Conservation (phyloP, 2,329 filamentous ascomycete genomes). For the Epichloe bromicola region DNA sequence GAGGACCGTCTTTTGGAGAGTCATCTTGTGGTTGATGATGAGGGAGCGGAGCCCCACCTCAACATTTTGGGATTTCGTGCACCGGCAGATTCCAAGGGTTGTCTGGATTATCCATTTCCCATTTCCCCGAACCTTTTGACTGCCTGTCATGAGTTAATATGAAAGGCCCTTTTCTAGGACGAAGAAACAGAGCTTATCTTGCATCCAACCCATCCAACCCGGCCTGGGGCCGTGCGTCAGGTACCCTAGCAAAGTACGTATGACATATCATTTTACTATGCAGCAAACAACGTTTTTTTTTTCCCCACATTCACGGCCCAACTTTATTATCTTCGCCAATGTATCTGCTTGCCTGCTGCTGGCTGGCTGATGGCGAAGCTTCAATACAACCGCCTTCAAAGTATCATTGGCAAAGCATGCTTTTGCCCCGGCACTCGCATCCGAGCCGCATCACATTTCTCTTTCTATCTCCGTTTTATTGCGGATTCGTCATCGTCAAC, state of each 20-base stretch:
- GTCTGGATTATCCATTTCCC: no score
- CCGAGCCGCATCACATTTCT: neutral
- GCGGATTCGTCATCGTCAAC: neutral
- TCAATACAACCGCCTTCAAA: neutral
- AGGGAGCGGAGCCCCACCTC: no score
- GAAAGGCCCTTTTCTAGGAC: no score
- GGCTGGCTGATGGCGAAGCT: neutral
- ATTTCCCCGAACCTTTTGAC: no score
- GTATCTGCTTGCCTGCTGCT: neutral
- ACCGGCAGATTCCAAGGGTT: no score
- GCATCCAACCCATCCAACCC: neutral
- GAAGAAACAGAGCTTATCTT: no score
- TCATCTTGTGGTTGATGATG: no score
- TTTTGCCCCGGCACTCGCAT: neutral
- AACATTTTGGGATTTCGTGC: neutral
- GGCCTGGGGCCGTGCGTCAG: neutral
- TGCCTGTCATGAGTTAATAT: no score
- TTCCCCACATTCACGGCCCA: neutral
- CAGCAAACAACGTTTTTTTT: neutral
- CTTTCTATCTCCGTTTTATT: neutral
- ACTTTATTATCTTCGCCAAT: neutral
- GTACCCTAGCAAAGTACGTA: neutral
- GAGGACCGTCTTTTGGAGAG: no score
- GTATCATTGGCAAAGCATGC: neutral
- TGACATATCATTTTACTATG: neutral